Evolutionary conservation across 345 rosid genomes (phyloP).

Genomic region (Garcia nutans): DNA sequence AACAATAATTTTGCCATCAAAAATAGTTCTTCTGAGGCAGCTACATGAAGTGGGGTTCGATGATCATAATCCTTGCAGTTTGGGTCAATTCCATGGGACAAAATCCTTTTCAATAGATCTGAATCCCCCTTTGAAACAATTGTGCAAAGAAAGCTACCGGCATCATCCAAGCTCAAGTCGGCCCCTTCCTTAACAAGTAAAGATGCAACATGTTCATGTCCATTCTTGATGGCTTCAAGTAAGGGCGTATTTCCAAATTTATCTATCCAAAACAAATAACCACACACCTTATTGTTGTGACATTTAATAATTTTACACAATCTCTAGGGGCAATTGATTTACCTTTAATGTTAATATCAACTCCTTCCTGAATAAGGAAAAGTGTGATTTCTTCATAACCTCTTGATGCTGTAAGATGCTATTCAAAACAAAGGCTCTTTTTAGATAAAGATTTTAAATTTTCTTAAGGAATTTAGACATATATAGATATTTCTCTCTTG

Average conservation of each 20-base stretch:
- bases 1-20: slow-evolving; percentile 71
- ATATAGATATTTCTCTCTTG: background rate
- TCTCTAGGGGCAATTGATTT: slow-evolving; percentile 18
- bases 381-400: slow-evolving; percentile 67
- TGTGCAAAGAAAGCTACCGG: slow-evolving; percentile 73
- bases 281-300: background rate
- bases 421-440: slow-evolving; percentile 25
- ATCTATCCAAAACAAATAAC: slow-evolving; percentile 41
- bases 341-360: slow-evolving; percentile 72
- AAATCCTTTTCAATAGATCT: slow-evolving; percentile 66
- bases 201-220: slow-evolving; percentile 59
- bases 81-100: slow-evolving; percentile 71
- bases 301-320: background rate
- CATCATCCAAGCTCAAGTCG: slow-evolving; percentile 57
- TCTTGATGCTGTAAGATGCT: slow-evolving; percentile 93
- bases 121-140: slow-evolving; percentile 71
- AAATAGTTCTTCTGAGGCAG: slow-evolving; percentile 82
- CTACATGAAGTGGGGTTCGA: slow-evolving; percentile 88
- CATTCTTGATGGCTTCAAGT: slow-evolving; percentile 81
- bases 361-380: slow-evolving; percentile 64
- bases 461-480: background rate
- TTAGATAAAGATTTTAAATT: slow-evolving; percentile 1
- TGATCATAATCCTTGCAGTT: slow-evolving; percentile 85
- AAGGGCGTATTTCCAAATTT: slow-evolving; percentile 85
- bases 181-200: slow-evolving; percentile 73